Conservation (phyloP, 306 rosid genomes). For the Cicer judaicum region DNA sequence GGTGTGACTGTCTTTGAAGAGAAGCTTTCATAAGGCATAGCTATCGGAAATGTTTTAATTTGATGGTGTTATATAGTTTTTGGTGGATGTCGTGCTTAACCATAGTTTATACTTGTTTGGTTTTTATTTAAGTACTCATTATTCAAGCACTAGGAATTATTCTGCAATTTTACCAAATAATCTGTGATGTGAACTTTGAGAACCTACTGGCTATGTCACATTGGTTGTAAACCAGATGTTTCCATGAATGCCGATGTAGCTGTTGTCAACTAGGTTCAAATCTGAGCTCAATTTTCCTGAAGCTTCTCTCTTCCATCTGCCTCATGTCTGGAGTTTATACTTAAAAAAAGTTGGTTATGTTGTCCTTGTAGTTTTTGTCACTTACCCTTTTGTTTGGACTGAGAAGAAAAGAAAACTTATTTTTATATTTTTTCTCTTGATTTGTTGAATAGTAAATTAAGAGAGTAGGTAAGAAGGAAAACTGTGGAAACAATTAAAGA, state of each 20-base stretch:
- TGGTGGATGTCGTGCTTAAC: not conserved
- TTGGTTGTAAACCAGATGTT: too few relatives aligned
- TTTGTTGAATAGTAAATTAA: conserved; percentile 34
- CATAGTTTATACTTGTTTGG: not conserved
- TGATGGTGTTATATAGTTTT: not conserved
- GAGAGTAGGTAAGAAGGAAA: conserved; percentile 11
- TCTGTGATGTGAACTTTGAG: not conserved
- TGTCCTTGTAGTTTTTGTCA: not conserved
- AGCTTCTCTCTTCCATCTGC: conserved; percentile 18
- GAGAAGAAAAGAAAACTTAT: not conserved
- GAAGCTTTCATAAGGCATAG: too few relatives aligned
- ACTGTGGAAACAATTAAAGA: conserved; percentile 4
- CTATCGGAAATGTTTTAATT: too few relatives aligned
- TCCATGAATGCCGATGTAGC: not conserved
- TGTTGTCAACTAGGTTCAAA: not conserved
- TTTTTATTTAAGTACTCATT: not conserved
- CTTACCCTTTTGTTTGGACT: not conserved
- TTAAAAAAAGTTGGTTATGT: not conserved
- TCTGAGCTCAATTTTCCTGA: conserved; percentile 9
- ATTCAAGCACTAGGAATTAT: too few relatives aligned
- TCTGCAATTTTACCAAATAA: not conserved
- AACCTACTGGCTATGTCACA: not conserved
- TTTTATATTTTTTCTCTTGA: not conserved
- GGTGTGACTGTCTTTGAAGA: too few relatives aligned
- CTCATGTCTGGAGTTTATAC: not conserved